A percentile compares a stretch with the other conserved stretches of the same genome.
These are phyloP conservation scores for Ceratocystis ficicola DNA, from an alignment of 2,329 filamentous ascomycete genomes.

Conservation along the genomic window DNA sequence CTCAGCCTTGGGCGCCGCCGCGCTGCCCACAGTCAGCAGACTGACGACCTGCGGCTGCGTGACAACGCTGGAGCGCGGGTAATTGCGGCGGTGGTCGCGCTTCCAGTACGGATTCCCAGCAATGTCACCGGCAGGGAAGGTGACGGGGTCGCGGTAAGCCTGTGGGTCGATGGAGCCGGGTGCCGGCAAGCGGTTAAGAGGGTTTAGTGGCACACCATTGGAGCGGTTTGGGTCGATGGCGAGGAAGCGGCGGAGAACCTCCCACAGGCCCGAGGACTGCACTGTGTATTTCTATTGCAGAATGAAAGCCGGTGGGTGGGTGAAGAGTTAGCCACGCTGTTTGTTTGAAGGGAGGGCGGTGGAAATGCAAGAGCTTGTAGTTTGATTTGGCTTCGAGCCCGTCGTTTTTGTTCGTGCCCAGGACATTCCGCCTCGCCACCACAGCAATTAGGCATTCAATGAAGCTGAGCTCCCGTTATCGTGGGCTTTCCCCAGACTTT, in stretches of 20 bases:
- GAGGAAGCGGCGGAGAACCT: conserved; percentile 62
- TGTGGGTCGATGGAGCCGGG: conserved; percentile 32
- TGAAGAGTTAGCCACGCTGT: neutral
- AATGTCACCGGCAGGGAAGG: conserved; percentile 44
- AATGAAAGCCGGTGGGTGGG: neutral
- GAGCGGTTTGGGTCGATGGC: conserved; percentile 80
- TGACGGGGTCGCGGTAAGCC: conserved; percentile 31
- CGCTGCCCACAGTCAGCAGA: conserved; percentile 74
- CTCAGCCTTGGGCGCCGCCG: conserved; percentile 67
- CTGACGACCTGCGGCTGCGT: conserved; percentile 75
- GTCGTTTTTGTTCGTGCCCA: conserved; percentile 22
- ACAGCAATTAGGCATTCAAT: neutral
- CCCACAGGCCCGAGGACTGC: conserved; percentile 81
- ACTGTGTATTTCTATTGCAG: conserved; percentile 78
- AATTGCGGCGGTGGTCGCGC: conserved; percentile 72
- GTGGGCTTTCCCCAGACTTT: conserved; percentile 1
- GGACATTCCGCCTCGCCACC: neutral
- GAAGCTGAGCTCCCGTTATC: neutral
- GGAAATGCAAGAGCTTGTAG: conserved; percentile 11
- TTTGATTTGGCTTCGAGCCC: conserved; percentile 18
- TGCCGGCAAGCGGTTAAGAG: conserved; percentile 77
- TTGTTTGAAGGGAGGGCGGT: neutral
- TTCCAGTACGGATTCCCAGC: conserved; percentile 52
- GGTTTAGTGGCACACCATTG: conserved; percentile 83
- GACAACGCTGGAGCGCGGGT: conserved; percentile 68